A percentile compares a stretch with the other conserved stretches of the same genome.
Evolutionary conservation across 164 flowering plant genomes (phyloP).

Genomic region (Dillenia turbinata): DNA sequence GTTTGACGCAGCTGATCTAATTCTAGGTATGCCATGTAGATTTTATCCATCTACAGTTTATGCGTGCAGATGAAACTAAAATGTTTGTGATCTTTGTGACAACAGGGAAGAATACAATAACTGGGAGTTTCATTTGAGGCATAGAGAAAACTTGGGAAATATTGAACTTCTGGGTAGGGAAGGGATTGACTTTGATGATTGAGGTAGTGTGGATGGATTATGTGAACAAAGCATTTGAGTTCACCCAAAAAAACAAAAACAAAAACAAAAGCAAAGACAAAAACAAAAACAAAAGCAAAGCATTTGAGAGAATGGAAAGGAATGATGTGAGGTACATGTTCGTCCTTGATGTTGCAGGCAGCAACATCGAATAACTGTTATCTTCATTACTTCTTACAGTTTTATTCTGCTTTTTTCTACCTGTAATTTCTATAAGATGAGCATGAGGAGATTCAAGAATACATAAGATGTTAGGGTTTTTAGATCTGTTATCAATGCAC

Average conservation of each 20-base stretch:
- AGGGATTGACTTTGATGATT: slow-evolving; percentile 30
- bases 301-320: slow-evolving; percentile 51
- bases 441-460: no score
- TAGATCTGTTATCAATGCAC: no score
- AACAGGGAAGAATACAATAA: slow-evolving; percentile 35
- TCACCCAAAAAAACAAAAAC: no score
- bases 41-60: background rate
- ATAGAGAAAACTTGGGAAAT: slow-evolving; percentile 46
- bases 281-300: no score
- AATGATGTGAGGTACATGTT: slow-evolving; percentile 55
- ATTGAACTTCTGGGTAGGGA: slow-evolving; percentile 39
- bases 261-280: no score
- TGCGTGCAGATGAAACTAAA: background rate
- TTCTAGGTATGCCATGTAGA: slow-evolving; percentile 23
- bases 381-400: no score
- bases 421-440: no score
- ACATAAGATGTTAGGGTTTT: no score
- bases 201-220: slow-evolving; percentile 53
- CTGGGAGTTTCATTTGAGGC: slow-evolving; percentile 51
- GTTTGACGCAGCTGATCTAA: slow-evolving; percentile 20
- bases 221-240: no score
- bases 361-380: slow-evolving; percentile 22
- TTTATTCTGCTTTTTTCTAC: no score
- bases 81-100: background rate
- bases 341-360: slow-evolving; percentile 44